Conservation (phyloP, 768 basidiomycete genomes). For the Leccinellum rugosiceps region DNA sequence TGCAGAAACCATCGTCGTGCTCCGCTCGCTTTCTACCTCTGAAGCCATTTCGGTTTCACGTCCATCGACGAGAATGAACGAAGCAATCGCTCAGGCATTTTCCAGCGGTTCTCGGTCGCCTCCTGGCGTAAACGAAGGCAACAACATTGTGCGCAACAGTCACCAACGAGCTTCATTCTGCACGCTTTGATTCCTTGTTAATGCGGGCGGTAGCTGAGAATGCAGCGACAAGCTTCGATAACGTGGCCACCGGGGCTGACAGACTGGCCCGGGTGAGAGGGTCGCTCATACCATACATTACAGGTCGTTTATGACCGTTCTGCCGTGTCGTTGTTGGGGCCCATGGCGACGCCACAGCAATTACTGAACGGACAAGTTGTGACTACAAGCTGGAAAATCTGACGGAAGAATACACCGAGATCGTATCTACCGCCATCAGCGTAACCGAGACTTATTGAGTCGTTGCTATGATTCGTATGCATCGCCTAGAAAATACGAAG, state of each 20-base stretch:
- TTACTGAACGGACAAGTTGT: constrained; percentile 73
- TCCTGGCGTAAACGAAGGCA: constrained; percentile 74
- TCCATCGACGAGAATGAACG: constrained; percentile 79
- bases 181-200: constrained; percentile 72
- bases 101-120: constrained; percentile 65
- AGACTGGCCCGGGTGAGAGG: constrained; percentile 60
- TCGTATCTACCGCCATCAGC: constrained; percentile 52
- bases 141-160: constrained; percentile 72
- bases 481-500: constrained; percentile 21
- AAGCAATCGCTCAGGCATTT: constrained; percentile 73
- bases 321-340: constrained; percentile 71
- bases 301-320: constrained; percentile 72
- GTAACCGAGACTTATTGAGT: constrained; percentile 53
- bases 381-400: constrained; percentile 34
- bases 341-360: constrained; percentile 76
- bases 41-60: constrained; percentile 88
- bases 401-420: constrained; percentile 25
- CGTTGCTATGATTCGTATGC: not conserved
- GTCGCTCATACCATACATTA: not conserved
- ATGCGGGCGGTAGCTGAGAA: constrained; percentile 77
- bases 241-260: constrained; percentile 61
- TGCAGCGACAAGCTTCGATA: constrained; percentile 64
- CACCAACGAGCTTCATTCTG: constrained; percentile 70
- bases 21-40: constrained; percentile 79
- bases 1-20: constrained; percentile 86